Percentiles rank a stretch among this genome's conserved stretches.
Evolutionary conservation across 192 early-diverging fungal species (phyloP).

Genomic region (Entophlyctis luteolus): DNA sequence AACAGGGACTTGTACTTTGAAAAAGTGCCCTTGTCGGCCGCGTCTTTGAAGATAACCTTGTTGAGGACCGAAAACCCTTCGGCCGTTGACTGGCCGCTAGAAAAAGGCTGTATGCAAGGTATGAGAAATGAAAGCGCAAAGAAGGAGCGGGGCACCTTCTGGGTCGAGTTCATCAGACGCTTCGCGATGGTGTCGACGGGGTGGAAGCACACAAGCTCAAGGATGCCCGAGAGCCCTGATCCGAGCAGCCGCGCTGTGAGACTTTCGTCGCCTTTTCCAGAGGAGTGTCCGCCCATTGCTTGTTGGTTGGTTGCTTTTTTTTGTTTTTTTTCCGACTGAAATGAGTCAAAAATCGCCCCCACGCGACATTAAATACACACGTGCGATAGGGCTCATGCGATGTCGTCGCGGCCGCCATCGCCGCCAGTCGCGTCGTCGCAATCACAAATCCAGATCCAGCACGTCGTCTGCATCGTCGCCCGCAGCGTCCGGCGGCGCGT

Average conservation of each 20-base stretch:
- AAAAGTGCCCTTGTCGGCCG: slow-evolving; percentile 65
- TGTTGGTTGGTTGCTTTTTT: background rate
- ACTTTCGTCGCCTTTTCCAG: slow-evolving; percentile 62
- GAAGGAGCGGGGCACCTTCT: slow-evolving; percentile 45
- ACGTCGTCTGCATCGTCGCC: slow-evolving; percentile 3
- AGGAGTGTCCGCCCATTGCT: slow-evolving; percentile 12
- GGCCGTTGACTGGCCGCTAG: slow-evolving; percentile 58
- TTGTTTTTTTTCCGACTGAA: slow-evolving; percentile 4
- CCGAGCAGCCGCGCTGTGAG: slow-evolving; percentile 84
- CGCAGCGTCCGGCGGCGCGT: background rate
- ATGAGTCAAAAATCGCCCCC: no score
- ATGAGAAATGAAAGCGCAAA: background rate
- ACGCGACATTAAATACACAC: no score
- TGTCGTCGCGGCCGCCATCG: no score
- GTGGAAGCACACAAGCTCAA: slow-evolving; percentile 95
- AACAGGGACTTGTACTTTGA: slow-evolving; percentile 91
- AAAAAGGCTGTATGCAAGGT: slow-evolving; percentile 42
- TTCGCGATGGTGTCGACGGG: slow-evolving; percentile 97
- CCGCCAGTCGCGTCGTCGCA: no score
- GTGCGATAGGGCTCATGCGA: no score
- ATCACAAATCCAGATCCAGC: slow-evolving; percentile 14
- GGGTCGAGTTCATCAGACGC: slow-evolving; percentile 94
- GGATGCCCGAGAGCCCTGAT: slow-evolving; percentile 83
- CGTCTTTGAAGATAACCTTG: slow-evolving; percentile 89
- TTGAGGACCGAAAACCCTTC: slow-evolving; percentile 69